Evolutionary conservation across 2,329 filamentous ascomycete species (phyloP), one percentile per base, ranked within the genome.

Genomic region (Myriangium duriaei): DNA sequence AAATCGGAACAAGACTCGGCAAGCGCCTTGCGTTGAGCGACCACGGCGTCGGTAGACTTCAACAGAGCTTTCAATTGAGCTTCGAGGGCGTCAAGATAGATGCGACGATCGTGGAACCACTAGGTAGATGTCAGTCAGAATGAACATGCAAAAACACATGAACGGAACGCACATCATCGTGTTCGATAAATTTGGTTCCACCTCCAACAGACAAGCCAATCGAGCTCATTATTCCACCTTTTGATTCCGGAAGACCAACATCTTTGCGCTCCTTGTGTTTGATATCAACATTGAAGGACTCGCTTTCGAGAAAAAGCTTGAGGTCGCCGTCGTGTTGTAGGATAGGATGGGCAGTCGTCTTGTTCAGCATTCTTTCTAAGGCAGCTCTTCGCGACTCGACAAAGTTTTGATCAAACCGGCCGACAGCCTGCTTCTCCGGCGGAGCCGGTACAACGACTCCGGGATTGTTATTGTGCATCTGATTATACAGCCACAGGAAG

Each of bases 231-330:
- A 96, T 80, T 38, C 91, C 43, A 11, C 38, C 87, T 63, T 96
- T 96, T 64, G 78, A 93, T 62, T 96, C 91, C 30, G 40, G 40
- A n/a, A 47, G 43, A 16, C 41, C 43, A 11, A 43, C 83, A 42
- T 95, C 86, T 51, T 85, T 80, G 39, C 88, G 78, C 59, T 96
- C 88, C 61, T 94, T 94, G 63, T 98, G 91, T 67, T 96, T 98
- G 53, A 98, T 79, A 52, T 98, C 91, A 26, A 94, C 74, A 52
- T 86, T 95, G 65, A 98, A 95, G 1, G 86, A 71, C 51, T 98
- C 91, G 55, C 87, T 96, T 61, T 98, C 91, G 11, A 98, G 67
- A 60, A 98, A 98, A 4, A 96, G 76, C 65, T 98, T 98, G 45
- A 98, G 63, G 54, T 98, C 91, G 4, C 74, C 78, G 54, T 98